Conservation (phyloP, 148 eudicot species). For the Amaranthus hypochondriacus region DNA sequence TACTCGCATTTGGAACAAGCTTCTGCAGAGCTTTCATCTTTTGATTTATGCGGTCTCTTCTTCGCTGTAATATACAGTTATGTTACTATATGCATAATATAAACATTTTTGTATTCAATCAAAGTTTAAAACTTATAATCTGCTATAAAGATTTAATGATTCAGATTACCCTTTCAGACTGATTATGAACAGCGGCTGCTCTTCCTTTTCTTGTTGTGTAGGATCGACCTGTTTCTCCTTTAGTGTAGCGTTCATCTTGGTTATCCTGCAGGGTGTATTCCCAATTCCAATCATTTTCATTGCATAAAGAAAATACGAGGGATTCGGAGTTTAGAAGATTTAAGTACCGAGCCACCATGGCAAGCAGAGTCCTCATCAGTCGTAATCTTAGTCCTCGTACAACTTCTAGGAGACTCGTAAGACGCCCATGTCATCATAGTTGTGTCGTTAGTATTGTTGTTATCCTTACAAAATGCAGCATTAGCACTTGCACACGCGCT, state of each 20-base stretch:
- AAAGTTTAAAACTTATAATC: background rate
- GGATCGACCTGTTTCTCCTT: slow-evolving; percentile 50
- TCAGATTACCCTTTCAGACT: slow-evolving; percentile 74
- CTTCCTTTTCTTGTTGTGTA: slow-evolving; percentile 54
- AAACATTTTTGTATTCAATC: background rate
- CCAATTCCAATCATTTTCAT: background rate
- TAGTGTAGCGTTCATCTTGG: slow-evolving; percentile 39
- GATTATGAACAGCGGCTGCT: slow-evolving; percentile 80
- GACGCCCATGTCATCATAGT: slow-evolving; percentile 68
- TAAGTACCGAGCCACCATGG: slow-evolving; percentile 54
- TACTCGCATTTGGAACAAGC: slow-evolving; percentile 86
- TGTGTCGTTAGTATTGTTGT: slow-evolving; percentile 25
- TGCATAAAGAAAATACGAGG: background rate
- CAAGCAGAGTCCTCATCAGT: slow-evolving; percentile 67
- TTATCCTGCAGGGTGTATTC: slow-evolving; percentile 37
- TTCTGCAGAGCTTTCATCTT: slow-evolving; percentile 87
- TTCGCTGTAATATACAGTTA: slow-evolving; percentile 40
- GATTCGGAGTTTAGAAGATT: background rate
- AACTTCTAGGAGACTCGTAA: slow-evolving; percentile 43
- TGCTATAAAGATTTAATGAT: background rate
- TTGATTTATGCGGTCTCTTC: slow-evolving; percentile 86
- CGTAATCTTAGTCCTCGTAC: slow-evolving; percentile 43
- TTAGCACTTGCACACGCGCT: slow-evolving; percentile 55
- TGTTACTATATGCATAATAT: no score
- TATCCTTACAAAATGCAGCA: slow-evolving; percentile 40